phyloP scores from a whole-genome alignment of 441 rosid genomes.

The Populus hybrid region DNA sequence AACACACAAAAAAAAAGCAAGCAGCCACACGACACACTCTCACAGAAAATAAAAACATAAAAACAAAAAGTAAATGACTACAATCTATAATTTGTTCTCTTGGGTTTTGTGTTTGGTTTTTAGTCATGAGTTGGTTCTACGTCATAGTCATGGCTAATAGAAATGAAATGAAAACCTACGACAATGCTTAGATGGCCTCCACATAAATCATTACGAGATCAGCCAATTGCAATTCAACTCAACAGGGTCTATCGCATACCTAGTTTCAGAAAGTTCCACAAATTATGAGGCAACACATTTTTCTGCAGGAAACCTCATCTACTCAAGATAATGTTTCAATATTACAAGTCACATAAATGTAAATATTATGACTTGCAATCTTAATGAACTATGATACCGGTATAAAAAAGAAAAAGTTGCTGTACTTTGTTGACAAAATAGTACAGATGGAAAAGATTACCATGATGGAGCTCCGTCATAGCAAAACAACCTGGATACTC shows the following conservation, averaged over 20 bases:
- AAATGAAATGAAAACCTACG: background rate
- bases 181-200: background rate
- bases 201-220: background rate
- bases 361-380: background rate
- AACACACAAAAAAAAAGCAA: background rate
- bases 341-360: background rate
- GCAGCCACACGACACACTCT: background rate
- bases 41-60: background rate
- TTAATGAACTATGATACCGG: background rate
- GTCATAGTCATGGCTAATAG: background rate
- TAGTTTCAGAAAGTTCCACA: background rate
- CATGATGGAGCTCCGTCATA: slow-evolving; percentile 98
- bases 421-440: slow-evolving; percentile 1
- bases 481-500: slow-evolving; percentile 97
- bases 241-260: background rate
- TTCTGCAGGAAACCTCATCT: slow-evolving; percentile 3
- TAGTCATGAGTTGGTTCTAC: background rate
- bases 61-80: background rate
- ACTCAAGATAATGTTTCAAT: slow-evolving; percentile 8
- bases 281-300: background rate
- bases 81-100: background rate
- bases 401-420: background rate
- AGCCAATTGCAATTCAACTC: background rate
- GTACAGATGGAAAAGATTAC: slow-evolving; percentile 30
- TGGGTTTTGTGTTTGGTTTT: background rate